A percentile compares a stretch with the other conserved stretches of the same genome.
phyloP scores from a whole-genome alignment of 805 yeast genomes.

The Sungouiozyma intestinalis region DNA sequence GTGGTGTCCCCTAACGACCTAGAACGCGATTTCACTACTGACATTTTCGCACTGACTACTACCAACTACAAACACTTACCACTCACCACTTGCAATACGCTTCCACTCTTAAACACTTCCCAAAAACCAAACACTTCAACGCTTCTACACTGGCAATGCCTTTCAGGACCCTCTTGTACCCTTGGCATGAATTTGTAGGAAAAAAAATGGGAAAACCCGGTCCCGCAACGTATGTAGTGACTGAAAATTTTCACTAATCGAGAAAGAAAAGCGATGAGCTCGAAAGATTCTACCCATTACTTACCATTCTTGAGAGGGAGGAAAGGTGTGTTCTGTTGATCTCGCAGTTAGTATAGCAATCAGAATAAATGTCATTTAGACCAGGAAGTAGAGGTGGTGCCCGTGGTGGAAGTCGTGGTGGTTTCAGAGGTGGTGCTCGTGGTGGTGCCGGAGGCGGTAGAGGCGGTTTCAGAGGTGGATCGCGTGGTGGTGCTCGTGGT shows the following conservation, averaged over 20 bases:
- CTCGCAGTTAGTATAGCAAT: neutral
- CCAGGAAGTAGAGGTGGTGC: constrained; percentile 55
- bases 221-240: neutral
- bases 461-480: constrained; percentile 36
- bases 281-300: neutral
- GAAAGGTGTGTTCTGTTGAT: neutral
- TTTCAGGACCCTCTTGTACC: too few relatives aligned
- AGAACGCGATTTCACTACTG: constrained; percentile 47
- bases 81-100: too few relatives aligned
- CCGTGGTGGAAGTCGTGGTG: constrained; percentile 43
- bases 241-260: neutral
- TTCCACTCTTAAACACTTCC: too few relatives aligned
- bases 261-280: neutral
- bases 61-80: too few relatives aligned
- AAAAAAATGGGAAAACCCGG: neutral
- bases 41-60: too few relatives aligned
- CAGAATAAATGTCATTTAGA: constrained; percentile 59
- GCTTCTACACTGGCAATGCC: too few relatives aligned
- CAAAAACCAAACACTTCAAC: too few relatives aligned
- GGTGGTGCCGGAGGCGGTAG: constrained; percentile 40
- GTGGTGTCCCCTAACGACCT: constrained; percentile 41
- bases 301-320: neutral
- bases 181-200: too few relatives aligned
- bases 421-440: constrained; percentile 32
- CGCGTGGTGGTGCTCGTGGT: constrained; percentile 39